These are phyloP conservation scores for Hypsizygus ulmarius DNA, from an alignment of 1,284 basidiomycete species.

Conservation along the genomic window DNA sequence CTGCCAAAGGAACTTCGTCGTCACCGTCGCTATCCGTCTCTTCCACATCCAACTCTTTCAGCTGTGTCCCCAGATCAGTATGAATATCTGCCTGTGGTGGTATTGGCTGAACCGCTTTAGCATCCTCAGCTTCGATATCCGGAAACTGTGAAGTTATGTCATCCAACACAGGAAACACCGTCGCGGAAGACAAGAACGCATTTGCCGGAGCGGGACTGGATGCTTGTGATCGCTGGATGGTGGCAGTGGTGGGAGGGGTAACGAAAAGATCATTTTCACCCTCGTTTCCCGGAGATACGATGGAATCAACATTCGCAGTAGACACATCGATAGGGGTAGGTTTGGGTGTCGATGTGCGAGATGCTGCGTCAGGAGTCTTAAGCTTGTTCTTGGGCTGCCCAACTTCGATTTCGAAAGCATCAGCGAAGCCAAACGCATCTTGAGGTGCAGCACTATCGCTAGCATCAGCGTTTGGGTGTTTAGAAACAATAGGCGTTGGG, in stretches of 20 bases:
- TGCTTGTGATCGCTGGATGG: slow-evolving; percentile 22
- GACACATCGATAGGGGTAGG: slow-evolving; percentile 10
- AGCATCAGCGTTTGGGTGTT: slow-evolving; percentile 2
- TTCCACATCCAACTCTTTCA: slow-evolving; percentile 65
- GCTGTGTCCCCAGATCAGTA: slow-evolving; percentile 50
- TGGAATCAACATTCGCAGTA: slow-evolving; percentile 20
- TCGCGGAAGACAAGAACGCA: slow-evolving; percentile 29
- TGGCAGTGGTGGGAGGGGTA: slow-evolving; percentile 55
- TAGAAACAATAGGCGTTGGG: slow-evolving; percentile 14
- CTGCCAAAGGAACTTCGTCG: slow-evolving; percentile 47
- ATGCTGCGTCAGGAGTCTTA: slow-evolving; percentile 3
- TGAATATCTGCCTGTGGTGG: slow-evolving; percentile 24
- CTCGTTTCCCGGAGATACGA: slow-evolving; percentile 33
- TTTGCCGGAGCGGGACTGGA: slow-evolving; percentile 17
- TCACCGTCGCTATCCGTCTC: slow-evolving; percentile 61
- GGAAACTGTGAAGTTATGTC: slow-evolving; percentile 30
- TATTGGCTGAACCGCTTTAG: slow-evolving; percentile 17
- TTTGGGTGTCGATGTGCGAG: slow-evolving; percentile 13
- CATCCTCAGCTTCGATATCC: slow-evolving; percentile 12
- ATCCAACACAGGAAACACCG: slow-evolving; percentile 48
- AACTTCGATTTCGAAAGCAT: slow-evolving; percentile 33
- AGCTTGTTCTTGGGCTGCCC: slow-evolving; percentile 14
- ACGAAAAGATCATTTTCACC: slow-evolving; percentile 54
- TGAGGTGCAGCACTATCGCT: slow-evolving; percentile 20
- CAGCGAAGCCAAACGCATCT: slow-evolving; percentile 63